phyloP scores from a whole-genome alignment of 768 basidiomycete species.

The Tulasnella sp. region DNA sequence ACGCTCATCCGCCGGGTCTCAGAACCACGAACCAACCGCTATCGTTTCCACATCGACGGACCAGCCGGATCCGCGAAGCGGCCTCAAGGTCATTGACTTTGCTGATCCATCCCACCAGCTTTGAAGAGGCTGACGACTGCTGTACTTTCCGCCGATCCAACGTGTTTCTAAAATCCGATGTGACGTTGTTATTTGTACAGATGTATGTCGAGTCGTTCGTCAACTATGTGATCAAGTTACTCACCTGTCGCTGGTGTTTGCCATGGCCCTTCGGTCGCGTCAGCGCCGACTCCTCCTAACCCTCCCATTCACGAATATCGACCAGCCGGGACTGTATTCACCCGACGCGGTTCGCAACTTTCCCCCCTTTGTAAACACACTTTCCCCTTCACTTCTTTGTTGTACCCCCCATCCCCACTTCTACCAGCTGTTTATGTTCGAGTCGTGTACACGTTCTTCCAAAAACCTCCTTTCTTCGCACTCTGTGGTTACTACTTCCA shows the following conservation, averaged over 20 bases:
- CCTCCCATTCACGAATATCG: neutral
- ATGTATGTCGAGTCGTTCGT: neutral
- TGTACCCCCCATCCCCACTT: neutral
- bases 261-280: neutral
- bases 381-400: neutral
- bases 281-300: neutral
- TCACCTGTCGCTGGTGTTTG: neutral
- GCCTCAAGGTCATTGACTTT: slow-evolving; percentile 12
- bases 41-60: neutral
- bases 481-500: neutral
- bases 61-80: neutral
- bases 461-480: neutral
- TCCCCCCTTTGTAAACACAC: neutral
- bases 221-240: neutral
- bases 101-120: neutral
- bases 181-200: neutral
- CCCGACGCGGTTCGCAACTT: no score
- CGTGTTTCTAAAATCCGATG: neutral
- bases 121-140: neutral
- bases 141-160: neutral
- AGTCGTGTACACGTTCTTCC: neutral
- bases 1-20: neutral
- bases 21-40: neutral
- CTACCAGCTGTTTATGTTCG: neutral
- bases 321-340: neutral